Conservation (phyloP, 768 basidiomycete genomes). For the Pulveroboletus sp. region DNA sequence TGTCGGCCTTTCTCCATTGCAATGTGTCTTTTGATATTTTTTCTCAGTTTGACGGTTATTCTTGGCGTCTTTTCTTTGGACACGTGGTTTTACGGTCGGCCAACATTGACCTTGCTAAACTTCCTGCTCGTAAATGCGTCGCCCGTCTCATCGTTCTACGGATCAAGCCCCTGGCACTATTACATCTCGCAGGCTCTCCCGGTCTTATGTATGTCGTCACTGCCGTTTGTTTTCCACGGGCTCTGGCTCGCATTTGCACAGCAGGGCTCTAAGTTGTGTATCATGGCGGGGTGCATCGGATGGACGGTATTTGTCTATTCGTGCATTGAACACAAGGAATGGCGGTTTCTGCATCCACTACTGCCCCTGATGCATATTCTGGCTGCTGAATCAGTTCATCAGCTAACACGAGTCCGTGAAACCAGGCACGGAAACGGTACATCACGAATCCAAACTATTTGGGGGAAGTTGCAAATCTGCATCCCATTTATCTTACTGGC, state of each 20-base stretch:
- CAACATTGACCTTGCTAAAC: conserved; percentile 74
- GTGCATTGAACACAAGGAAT: conserved; percentile 90
- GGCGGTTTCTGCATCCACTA: conserved; percentile 93
- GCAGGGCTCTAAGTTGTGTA: conserved; percentile 30
- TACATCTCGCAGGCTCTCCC: conserved; percentile 87
- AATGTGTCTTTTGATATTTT: conserved; percentile 11
- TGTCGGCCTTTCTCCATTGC: not conserved
- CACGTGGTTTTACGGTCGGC: conserved; percentile 62
- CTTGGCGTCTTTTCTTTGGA: conserved; percentile 51
- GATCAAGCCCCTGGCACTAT: conserved; percentile 82
- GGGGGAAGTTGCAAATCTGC: conserved; percentile 29
- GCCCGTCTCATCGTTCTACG: conserved; percentile 89
- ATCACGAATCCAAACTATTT: conserved; percentile 7
- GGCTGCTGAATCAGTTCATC: conserved; percentile 68
- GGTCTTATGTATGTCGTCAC: conserved; percentile 66
- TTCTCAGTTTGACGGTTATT: conserved; percentile 18
- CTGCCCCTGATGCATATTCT: conserved; percentile 82
- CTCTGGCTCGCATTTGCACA: conserved; percentile 36
- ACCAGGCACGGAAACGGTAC: not conserved
- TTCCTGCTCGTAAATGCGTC: conserved; percentile 85
- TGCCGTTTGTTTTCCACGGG: conserved; percentile 74
- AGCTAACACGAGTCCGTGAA: conserved; percentile 31
- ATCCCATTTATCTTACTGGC: conserved; percentile 43
- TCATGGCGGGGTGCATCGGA: conserved; percentile 47
- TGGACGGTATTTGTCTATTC: conserved; percentile 78